Conservation (phyloP, 495 filamentous ascomycete species). For the Xylaria palmicola region DNA sequence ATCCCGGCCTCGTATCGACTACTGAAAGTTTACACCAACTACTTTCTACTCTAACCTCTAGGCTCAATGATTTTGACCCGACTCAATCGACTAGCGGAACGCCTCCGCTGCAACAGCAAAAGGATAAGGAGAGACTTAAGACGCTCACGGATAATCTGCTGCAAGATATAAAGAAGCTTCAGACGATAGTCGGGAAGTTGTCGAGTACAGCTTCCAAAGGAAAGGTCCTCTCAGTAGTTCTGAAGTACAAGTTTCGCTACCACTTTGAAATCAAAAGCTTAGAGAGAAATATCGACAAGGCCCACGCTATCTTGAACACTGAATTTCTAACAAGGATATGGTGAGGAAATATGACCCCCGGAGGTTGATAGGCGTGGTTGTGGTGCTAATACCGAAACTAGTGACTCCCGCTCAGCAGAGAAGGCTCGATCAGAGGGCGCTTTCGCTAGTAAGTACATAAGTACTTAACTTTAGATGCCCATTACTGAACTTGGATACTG, state of each 20-base stretch:
- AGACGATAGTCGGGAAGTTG: not conserved
- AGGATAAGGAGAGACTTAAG: not conserved
- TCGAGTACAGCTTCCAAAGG: not conserved
- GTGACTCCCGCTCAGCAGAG: not conserved
- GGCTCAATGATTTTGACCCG: not conserved
- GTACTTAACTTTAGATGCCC: not conserved
- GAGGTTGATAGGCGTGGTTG: not conserved
- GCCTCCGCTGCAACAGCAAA: not conserved
- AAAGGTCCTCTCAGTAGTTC: not conserved
- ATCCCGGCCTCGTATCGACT: not conserved
- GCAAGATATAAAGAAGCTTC: not conserved
- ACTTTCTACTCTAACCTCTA: not conserved
- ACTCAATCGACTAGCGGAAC: not conserved
- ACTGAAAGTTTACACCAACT: constrained; percentile 7
- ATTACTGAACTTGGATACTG: not conserved
- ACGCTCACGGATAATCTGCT: not conserved
- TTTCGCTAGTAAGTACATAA: not conserved
- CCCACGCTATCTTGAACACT: not conserved
- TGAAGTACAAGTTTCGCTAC: not conserved
- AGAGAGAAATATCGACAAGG: not conserved
- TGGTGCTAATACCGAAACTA: not conserved
- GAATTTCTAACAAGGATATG: not conserved
- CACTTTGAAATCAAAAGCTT: not conserved
- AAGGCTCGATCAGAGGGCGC: not conserved
- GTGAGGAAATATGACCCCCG: not conserved